Evolutionary conservation across 1,284 basidiomycete species (phyloP).

Genomic region (Rhizoctonia solani): DNA sequence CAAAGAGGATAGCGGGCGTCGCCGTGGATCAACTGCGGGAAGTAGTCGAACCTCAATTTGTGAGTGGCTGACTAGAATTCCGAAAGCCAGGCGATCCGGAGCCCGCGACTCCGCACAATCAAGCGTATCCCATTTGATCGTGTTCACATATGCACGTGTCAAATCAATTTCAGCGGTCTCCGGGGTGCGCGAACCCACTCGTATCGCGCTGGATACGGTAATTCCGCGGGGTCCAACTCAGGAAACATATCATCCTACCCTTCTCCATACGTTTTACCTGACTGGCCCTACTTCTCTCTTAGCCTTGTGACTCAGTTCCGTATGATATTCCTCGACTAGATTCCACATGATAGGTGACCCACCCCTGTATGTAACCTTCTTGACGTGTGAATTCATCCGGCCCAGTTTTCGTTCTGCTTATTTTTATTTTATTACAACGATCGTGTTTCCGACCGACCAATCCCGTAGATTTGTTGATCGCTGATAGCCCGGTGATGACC

Average conservation of each 20-base stretch:
- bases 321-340: background rate
- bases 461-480: background rate
- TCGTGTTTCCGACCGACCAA: background rate
- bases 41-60: background rate
- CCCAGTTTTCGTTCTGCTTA: conserved; percentile 25
- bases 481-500: background rate
- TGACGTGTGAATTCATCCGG: conserved; percentile 32
- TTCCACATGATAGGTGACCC: conserved; percentile 13
- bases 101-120: background rate
- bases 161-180: background rate
- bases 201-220: too few relatives aligned
- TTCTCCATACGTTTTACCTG: too few relatives aligned
- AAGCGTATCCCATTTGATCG: background rate
- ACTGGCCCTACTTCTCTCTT: too few relatives aligned
- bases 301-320: conserved; percentile 24
- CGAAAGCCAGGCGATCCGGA: background rate
- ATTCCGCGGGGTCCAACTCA: too few relatives aligned
- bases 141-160: conserved; percentile 1
- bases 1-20: too few relatives aligned
- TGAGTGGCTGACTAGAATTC: background rate
- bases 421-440: background rate
- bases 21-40: conserved; percentile 28
- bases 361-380: conserved; percentile 2
- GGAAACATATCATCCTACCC: too few relatives aligned
- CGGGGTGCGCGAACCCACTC: too few relatives aligned